Evolutionary conservation across 441 rosid genomes (phyloP).

Genomic region (Brassica balearica): DNA sequence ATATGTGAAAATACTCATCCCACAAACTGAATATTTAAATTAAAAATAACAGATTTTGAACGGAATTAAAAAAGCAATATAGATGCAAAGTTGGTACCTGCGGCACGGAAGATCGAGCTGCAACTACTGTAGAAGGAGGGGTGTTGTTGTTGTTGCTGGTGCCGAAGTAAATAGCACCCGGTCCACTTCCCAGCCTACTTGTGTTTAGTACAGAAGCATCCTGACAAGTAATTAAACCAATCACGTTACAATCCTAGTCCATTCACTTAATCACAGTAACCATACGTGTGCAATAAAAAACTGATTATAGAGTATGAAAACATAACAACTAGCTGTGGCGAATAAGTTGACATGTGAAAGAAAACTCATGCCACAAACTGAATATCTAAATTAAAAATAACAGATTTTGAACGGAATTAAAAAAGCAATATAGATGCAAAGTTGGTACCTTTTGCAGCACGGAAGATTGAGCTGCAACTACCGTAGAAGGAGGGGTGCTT

Average conservation of each 20-base stretch:
- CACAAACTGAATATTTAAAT: neutral
- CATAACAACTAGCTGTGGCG: neutral
- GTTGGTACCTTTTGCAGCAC: neutral
- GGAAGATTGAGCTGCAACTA: neutral
- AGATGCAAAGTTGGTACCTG: constrained; percentile 16
- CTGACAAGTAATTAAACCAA: neutral
- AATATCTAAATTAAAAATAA: neutral
- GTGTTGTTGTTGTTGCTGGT: constrained; percentile 36
- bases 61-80: neutral
- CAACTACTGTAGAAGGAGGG: neutral
- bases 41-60: neutral
- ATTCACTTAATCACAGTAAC: neutral
- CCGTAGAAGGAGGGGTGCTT: constrained; percentile 5
- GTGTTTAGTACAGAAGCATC: neutral
- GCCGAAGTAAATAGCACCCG: neutral
- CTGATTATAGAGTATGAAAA: neutral
- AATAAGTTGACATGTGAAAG: neutral
- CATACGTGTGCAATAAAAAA: neutral
- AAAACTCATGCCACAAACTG: neutral
- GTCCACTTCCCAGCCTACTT: neutral
- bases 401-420: neutral
- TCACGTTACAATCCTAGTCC: neutral
- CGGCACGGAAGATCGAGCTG: neutral
- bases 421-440: constrained; percentile 8
- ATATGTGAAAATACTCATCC: neutral